phyloP scores from a whole-genome alignment of 768 basidiomycete species.

The Boletus vermiculosoides region DNA sequence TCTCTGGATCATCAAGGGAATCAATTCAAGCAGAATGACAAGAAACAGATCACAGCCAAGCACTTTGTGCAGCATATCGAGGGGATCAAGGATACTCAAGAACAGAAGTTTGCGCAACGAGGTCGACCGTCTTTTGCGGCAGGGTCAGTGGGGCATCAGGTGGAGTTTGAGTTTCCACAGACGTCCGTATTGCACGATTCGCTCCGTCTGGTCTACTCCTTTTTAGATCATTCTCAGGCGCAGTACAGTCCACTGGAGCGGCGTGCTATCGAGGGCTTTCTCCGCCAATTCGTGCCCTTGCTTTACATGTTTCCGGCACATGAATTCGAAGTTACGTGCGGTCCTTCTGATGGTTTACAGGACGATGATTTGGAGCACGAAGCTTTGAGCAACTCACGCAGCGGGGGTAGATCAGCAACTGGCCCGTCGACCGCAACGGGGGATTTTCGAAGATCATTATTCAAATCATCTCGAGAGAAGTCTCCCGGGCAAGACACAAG shows the following conservation, averaged over 20 bases:
- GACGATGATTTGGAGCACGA: constrained; percentile 36
- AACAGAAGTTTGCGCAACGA: constrained; percentile 33
- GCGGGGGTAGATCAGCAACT: constrained; percentile 46
- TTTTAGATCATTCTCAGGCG: constrained; percentile 82
- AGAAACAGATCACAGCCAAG: constrained; percentile 86
- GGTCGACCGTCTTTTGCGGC: constrained; percentile 38
- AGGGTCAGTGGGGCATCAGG: constrained; percentile 62
- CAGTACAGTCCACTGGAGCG: constrained; percentile 77
- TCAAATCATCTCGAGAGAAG: constrained; percentile 70
- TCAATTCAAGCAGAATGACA: constrained; percentile 93
- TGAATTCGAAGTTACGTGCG: constrained; percentile 65
- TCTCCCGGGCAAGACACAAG: constrained; percentile 31
- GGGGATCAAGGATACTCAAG: constrained; percentile 58
- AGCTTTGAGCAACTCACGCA: constrained; percentile 12
- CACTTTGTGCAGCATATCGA: constrained; percentile 82
- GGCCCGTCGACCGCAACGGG: constrained; percentile 54
- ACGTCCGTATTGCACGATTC: constrained; percentile 81
- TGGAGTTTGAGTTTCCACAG: constrained; percentile 78
- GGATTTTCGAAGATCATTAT: constrained; percentile 78
- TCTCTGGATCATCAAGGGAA: constrained; percentile 95
- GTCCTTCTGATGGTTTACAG: constrained; percentile 50
- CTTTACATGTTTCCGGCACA: constrained; percentile 69
- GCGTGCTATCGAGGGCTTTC: constrained; percentile 78
- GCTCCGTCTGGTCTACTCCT: constrained; percentile 86
- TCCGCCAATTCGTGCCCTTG: constrained; percentile 79